Evolutionary conservation across 1,284 basidiomycete species (phyloP), one percentile per base, ranked within the genome.

Genomic region (Ceratobasidium sp.): DNA sequence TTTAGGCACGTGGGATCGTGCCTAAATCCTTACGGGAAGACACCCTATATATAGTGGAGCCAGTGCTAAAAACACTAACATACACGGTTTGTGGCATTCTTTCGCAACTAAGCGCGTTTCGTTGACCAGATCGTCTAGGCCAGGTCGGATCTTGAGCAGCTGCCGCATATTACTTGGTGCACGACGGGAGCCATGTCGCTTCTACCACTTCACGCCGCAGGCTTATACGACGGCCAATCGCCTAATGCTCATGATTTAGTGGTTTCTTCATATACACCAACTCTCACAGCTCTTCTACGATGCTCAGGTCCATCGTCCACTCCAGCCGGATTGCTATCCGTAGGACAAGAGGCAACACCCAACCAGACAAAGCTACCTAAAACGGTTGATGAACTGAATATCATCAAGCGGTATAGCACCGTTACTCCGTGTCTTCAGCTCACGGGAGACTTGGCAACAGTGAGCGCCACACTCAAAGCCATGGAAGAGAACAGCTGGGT

Each of bases 151-250:
- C n/a, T 12, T n/a, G 32, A 45, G 18, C 57, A 34, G 39, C 72
- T 73, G 18, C 73, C 75, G 18, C 58, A 71, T 48, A 36, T 78
- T 18, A 74, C 72, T 36, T 74, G 64, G 72, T 76, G 77, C 50
- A 72, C 74, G 2, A 74, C 71, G 18, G 70, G 74, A 18, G 55
- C 73, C 45, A 57, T 74, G 10, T 65, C 74, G 50, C 77, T 73
- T 45, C 76, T 79, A 26, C 78, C 78, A 9, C 72, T 79, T 39
- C 78, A 79, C 61, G 78, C 78, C 30, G 78, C 78, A 26, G 77
- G 77, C 10, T 34, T 70, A 26, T 75, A 74, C 46, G 52, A 72
- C 62, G 46, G 18, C 46, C 18, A 21, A 28, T 36, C 43, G 55
- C 21, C 55, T 12, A 71, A 69, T 32, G 52, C 73, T 10, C 75